Conservation (phyloP, 305 asterid genomes). For the Fraxinus greggii region DNA sequence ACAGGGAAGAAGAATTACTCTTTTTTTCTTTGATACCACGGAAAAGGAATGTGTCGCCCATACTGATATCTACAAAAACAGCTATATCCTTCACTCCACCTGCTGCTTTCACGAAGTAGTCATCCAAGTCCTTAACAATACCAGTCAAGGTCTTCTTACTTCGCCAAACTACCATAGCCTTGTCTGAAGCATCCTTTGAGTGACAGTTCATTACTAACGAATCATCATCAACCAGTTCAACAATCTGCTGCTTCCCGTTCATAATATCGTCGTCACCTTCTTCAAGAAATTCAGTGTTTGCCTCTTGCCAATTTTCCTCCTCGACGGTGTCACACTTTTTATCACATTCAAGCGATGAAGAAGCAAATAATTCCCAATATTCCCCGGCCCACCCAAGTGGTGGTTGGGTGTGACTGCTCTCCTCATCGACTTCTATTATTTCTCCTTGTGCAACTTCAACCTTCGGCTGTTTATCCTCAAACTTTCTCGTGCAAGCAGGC, state of each 20-base stretch:
- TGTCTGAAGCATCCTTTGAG: constrained; percentile 50
- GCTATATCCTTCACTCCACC: constrained; percentile 63
- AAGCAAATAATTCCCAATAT: constrained; percentile 60
- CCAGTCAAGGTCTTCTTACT: constrained; percentile 50
- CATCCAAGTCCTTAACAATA: constrained; percentile 65
- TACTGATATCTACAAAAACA: constrained; percentile 58
- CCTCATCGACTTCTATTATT: constrained; percentile 47
- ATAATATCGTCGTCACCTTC: constrained; percentile 34
- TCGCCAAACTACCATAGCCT: constrained; percentile 67
- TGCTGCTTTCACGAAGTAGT: constrained; percentile 70
- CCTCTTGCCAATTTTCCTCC: constrained; percentile 71
- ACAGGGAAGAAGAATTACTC: constrained; percentile 42
- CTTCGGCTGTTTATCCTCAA: constrained; percentile 21
- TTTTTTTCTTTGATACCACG: constrained; percentile 50
- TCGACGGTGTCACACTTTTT: constrained; percentile 30
- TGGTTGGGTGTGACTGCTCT: constrained; percentile 48
- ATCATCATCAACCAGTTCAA: constrained; percentile 48
- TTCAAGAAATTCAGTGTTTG: constrained; percentile 52
- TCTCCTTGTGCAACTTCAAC: constrained; percentile 38
- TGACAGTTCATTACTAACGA: constrained; percentile 53
- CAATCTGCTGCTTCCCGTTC: constrained; percentile 29
- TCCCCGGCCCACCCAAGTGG: constrained; percentile 68
- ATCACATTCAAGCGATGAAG: constrained; percentile 34
- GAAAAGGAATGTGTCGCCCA: constrained; percentile 47
- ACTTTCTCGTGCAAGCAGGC: constrained; percentile 48